A percentile compares a stretch with the other conserved stretches of the same genome.
These are phyloP conservation scores for Penicillium janthinellum DNA, from an alignment of 2,329 filamentous ascomycete species.

Conservation along the genomic window DNA sequence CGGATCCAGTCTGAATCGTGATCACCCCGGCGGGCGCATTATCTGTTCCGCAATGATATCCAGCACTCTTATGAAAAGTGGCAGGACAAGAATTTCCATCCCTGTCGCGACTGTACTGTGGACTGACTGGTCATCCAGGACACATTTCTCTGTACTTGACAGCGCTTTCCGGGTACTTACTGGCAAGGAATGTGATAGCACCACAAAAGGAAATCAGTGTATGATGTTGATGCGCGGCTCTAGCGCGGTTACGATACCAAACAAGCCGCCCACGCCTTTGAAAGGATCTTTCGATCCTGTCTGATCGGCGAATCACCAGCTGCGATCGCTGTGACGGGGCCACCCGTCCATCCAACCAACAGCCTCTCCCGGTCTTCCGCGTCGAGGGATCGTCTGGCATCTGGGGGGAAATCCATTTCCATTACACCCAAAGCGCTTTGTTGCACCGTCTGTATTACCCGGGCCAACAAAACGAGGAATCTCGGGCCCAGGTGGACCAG, in stretches of 20 bases:
- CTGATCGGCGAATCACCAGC: conserved; percentile 17
- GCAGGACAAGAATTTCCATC: neutral
- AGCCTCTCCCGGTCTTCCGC: conserved; percentile 20
- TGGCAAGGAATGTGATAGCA: neutral
- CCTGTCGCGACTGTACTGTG: too few relatives aligned
- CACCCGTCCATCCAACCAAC: conserved; percentile 11
- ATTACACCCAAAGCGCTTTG: neutral
- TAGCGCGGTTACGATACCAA: neutral
- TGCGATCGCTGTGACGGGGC: conserved; percentile 14
- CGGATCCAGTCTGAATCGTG: neutral
- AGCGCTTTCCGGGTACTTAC: neutral
- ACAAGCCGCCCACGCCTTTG: neutral
- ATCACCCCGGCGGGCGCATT: conserved; percentile 34
- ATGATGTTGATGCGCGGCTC: neutral
- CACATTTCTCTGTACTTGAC: neutral
- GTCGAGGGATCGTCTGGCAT: conserved; percentile 17
- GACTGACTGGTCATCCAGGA: neutral
- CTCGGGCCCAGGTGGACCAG: neutral
- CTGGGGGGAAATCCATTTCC: neutral
- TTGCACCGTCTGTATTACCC: conserved; percentile 6
- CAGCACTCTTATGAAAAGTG: neutral
- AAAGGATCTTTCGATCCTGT: neutral
- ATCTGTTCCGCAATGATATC: neutral
- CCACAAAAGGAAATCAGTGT: neutral
- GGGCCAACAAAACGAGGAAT: neutral